Base-by-base conservation (phyloP, 106 monocot genomes). In the Ottelia alismoides region DNA sequence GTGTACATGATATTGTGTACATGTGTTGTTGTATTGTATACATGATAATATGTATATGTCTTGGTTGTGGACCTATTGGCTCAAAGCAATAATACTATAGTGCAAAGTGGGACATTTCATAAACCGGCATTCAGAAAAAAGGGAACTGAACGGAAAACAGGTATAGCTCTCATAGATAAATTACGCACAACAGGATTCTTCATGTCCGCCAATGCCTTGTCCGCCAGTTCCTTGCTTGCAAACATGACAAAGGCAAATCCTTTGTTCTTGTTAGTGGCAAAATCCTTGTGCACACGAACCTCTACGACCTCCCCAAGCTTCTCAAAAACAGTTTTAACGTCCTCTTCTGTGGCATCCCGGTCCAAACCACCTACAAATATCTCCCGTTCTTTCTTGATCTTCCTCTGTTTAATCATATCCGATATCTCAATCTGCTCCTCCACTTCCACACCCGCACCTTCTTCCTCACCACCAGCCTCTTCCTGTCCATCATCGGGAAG, bases 181-280 rank as follows among this genome's bases (percentile, higher is more conserved):
- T 10, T 35, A 57, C 70, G 67, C 58, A 78, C 78, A 45, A 66
- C 25, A 22, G 83, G 78, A 44, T 74, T 78, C 67, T 83, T 83
- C 57, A 83, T 18, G 27, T 78, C 78, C 0, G 49, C 0, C 14
- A 83, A 50, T 10, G 75, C 78, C 28, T 47, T 44, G 25, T 53
- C 28, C 1, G 64, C 83, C 16, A 65, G 71, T 22, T 83, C 83
- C 64, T 78, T 78, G 45, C 20, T 71, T 2, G 78, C 64, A 65
- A 74, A 83, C 74, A 74, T 78, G 30, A 83, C 77, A 59, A 83
- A 83, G 22, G 83, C 83, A 72, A 74, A 83, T 2, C 83, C 83
- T 45, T 83, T 83, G 47, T 83, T 83, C 67, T 78, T 83, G 31
- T 78, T 78, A 20, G 78, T 78, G 0, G 43, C 47, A 22, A 72